Evolutionary conservation across 768 basidiomycete genomes (phyloP).

Genomic region (Rhodotorula kratochvilovae): DNA sequence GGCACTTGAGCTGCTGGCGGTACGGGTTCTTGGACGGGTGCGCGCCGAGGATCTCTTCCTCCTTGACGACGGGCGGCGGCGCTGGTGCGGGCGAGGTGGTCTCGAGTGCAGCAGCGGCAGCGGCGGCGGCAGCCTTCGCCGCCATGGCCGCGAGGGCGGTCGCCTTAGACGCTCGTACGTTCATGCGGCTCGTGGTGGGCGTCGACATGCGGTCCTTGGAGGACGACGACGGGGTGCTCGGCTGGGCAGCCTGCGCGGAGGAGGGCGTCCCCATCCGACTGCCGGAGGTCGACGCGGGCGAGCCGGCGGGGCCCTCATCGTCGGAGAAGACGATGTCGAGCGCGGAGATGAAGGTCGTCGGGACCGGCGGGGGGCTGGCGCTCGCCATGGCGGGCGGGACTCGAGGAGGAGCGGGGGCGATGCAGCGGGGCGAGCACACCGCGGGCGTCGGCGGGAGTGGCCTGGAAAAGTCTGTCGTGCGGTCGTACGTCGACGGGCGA

Average conservation of each 20-base stretch:
- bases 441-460: not conserved
- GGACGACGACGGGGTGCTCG: not conserved
- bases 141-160: constrained; percentile 7
- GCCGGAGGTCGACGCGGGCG: not conserved
- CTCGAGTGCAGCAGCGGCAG: not conserved
- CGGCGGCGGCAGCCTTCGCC: not conserved
- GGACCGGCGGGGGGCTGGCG: not conserved
- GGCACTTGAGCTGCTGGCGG: constrained; percentile 43
- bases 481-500: not conserved
- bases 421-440: not conserved
- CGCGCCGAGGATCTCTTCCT: constrained; percentile 10
- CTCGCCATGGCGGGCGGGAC: not conserved
- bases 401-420: not conserved
- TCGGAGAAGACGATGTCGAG: constrained; percentile 22
- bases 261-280: constrained; percentile 3
- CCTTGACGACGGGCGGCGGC: not conserved
- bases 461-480: not conserved
- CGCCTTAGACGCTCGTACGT: constrained; percentile 6
- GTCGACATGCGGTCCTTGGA: constrained; percentile 14
- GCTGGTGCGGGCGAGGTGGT: not conserved
- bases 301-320: constrained; percentile 3
- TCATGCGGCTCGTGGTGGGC: constrained; percentile 6
- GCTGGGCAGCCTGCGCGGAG: not conserved
- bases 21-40: constrained; percentile 21
- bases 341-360: constrained; percentile 8